A percentile compares a stretch with the other conserved stretches of the same genome.
phyloP scores from a whole-genome alignment of 225 moss, liverwort and hornwort species.

The Pseudisothecium myosuroides region DNA sequence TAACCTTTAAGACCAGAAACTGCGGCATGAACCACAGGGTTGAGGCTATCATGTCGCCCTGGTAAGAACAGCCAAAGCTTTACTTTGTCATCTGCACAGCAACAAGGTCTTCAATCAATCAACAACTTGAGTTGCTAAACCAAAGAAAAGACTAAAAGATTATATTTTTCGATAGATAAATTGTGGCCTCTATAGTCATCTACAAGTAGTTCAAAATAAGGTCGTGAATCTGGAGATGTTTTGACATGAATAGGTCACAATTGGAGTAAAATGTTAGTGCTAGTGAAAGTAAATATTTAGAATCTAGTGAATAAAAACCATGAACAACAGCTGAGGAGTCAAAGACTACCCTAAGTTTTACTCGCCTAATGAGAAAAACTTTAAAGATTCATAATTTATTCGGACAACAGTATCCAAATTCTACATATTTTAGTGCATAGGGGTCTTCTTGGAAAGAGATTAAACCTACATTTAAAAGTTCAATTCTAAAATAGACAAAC shows the following conservation, averaged over 20 bases:
- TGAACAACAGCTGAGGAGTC: not conserved
- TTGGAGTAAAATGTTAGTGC: not conserved
- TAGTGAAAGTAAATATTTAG: not conserved
- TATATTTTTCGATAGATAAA: not conserved
- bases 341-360: not conserved
- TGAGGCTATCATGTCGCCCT: constrained; percentile 71
- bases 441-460: not conserved
- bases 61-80: constrained; percentile 94
- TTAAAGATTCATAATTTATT: not conserved
- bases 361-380: not conserved
- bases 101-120: not conserved
- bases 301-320: not conserved
- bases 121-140: not conserved
- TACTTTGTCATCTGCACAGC: constrained; percentile 57
- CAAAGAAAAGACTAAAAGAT: not conserved
- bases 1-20: constrained; percentile 81
- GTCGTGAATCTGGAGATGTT: not conserved
- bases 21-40: constrained; percentile 29
- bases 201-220: not conserved
- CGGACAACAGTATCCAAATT: not conserved
- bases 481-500: not conserved
- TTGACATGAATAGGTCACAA: not conserved
- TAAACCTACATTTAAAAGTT: not conserved
- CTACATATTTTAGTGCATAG: not conserved
- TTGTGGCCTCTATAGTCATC: not conserved